Base-by-base conservation (phyloP, 108 stramenopile genomes). In the Cyclotella baltica region DNA sequence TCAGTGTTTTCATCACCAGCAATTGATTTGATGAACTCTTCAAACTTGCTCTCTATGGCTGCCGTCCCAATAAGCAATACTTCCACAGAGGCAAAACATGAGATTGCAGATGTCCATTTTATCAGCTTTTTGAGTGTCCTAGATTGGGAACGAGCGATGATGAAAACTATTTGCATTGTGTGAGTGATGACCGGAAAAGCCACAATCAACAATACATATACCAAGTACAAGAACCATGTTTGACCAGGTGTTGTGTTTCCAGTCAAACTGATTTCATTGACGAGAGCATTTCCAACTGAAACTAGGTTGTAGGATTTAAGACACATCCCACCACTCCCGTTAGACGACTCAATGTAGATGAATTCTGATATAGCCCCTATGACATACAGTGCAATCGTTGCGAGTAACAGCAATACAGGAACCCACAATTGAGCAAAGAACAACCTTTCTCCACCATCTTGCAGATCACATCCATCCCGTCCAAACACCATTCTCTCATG, bases 21-120 rank as follows among this genome's bases (percentile, higher is more conserved):
- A 22, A 86, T 43, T 43, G 63, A 67, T 58, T 51, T 72, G 16
- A 86, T 61, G 0, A 86, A 62, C 10, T 79, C 53, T 19, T 72
- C 71, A 70, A 80, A 86, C 73, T 80, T 83, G 64, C 67, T 80
- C 33, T 84, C 78, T 6, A 86, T 66, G 22, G 79, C 75, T 68
- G 81, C 83, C 36, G 84, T 36, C 9, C 83, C 83, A 58, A 86
- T 76, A 9, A 86, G 34, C 48, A 77, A 56, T 19, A 84, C 75
- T 53, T 86, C 86, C 13, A 86, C 66, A 43, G 75, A 75, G 0
- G 86, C 74, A 73, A 86, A 86, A 20, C 43, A 76, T 83, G 83
- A 86, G 28, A 83, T 78, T 1, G 64, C 65, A 30, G 57, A 64
- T 5, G 73, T 67, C 77, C 77, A 73, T 18, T 78, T 56, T 36